Evolutionary conservation across 2,329 filamentous ascomycete genomes (phyloP).

Genomic region (Onygenales sp.): DNA sequence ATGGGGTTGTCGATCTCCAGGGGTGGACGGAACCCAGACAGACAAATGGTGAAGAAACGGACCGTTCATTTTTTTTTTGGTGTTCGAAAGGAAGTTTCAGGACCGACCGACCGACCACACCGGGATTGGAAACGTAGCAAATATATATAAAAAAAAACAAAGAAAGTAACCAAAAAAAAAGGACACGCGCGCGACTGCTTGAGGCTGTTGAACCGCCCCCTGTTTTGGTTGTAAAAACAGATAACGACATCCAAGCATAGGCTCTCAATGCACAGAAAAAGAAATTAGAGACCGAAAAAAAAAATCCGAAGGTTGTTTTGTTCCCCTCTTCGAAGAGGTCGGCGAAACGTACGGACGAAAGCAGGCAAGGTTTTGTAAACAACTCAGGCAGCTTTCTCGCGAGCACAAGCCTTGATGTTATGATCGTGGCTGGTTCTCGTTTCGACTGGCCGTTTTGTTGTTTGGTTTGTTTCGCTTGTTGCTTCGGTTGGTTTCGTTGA

Average conservation of each 20-base stretch:
- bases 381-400: not conserved
- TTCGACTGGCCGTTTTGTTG: conserved; percentile 16
- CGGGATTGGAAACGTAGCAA: no score
- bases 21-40: no score
- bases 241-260: conserved; percentile 55
- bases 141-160: not conserved
- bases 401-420: conserved; percentile 56
- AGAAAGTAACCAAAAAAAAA: not conserved
- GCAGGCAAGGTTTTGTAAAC: not conserved
- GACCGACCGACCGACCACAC: no score
- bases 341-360: not conserved
- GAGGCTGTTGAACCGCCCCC: conserved; percentile 57
- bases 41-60: no score
- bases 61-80: no score
- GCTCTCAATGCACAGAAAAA: conserved; percentile 47
- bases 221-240: conserved; percentile 83
- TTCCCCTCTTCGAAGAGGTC: conserved; percentile 12
- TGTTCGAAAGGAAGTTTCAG: no score
- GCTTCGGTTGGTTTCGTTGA: not conserved
- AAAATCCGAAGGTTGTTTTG: conserved; percentile 2
- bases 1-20: no score
- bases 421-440: conserved; percentile 46
- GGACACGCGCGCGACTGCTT: conserved; percentile 24
- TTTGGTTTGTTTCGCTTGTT: conserved; percentile 12
- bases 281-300: not conserved